Evolutionary conservation across 1,139 yeast species (phyloP).

Genomic region (Debaryomyces subglobosus): DNA sequence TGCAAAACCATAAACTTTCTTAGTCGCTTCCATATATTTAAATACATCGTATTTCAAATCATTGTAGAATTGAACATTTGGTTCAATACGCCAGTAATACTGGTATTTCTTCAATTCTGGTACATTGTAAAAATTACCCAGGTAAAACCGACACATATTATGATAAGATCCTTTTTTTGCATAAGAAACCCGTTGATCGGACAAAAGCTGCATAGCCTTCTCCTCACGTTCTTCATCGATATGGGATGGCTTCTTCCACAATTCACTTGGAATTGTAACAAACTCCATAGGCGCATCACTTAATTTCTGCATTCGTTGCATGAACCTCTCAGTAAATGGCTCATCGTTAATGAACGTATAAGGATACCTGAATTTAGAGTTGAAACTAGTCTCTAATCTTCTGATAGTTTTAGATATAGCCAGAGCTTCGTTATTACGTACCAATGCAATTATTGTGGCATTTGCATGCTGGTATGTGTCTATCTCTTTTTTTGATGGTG

Average conservation of each 20-base stretch:
- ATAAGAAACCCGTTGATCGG: slow-evolving; percentile 57
- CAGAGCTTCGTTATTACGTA: slow-evolving; percentile 61
- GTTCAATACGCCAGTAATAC: slow-evolving; percentile 84
- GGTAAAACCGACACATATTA: slow-evolving; percentile 69
- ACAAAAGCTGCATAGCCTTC: slow-evolving; percentile 42
- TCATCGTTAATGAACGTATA: slow-evolving; percentile 78
- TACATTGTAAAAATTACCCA: slow-evolving; percentile 63
- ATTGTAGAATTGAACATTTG: slow-evolving; percentile 68
- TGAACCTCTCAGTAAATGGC: slow-evolving; percentile 64
- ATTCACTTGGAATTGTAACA: slow-evolving; percentile 54
- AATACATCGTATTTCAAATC: slow-evolving; percentile 76
- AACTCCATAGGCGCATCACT: slow-evolving; percentile 60
- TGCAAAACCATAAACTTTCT: slow-evolving; percentile 71
- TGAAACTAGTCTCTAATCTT: slow-evolving; percentile 66
- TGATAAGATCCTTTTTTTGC: slow-evolving; percentile 68
- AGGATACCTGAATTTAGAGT: slow-evolving; percentile 71
- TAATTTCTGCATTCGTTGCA: slow-evolving; percentile 35
- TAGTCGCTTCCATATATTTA: slow-evolving; percentile 67
- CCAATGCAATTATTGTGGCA: slow-evolving; percentile 76
- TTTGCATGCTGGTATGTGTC: slow-evolving; percentile 52
- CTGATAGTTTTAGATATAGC: slow-evolving; percentile 55
- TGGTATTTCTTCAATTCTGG: slow-evolving; percentile 53
- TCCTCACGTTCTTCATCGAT: slow-evolving; percentile 51
- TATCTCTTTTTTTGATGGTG: slow-evolving; percentile 29
- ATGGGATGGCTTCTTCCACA: slow-evolving; percentile 67